Evolutionary conservation across 1,284 basidiomycete species (phyloP).

Genomic region (Athelia psychrophila): DNA sequence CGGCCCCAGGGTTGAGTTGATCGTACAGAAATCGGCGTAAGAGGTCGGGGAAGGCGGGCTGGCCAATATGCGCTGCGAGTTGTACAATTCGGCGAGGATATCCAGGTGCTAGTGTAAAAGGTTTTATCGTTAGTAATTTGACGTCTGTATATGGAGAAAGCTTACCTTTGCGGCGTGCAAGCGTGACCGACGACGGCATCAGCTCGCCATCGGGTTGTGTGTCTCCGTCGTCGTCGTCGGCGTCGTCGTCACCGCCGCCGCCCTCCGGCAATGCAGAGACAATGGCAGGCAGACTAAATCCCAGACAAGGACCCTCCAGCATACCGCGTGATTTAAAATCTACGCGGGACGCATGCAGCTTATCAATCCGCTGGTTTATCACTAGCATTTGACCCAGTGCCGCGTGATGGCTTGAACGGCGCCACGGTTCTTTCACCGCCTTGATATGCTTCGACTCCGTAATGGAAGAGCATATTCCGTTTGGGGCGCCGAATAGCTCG

Average conservation of each 20-base stretch:
- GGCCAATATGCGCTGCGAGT: neutral
- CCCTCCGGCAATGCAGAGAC: conserved; percentile 9
- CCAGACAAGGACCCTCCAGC: neutral
- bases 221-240: neutral
- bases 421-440: conserved; percentile 23
- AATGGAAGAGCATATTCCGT: conserved; percentile 10
- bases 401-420: conserved; percentile 14
- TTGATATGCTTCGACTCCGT: too few species aligned
- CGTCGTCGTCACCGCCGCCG: conserved; percentile 1
- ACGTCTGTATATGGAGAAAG: neutral
- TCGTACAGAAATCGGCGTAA: neutral
- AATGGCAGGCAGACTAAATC: neutral
- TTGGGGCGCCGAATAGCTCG: neutral
- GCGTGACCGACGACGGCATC: neutral
- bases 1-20: neutral
- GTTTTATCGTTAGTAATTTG: neutral
- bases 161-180: neutral
- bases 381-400: conserved; percentile 20
- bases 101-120: neutral
- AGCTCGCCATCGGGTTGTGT: neutral
- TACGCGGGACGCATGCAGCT: conserved; percentile 12
- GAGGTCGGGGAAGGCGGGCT: neutral
- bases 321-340: conserved; percentile 7
- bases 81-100: neutral
- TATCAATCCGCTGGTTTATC: conserved; percentile 15